A percentile compares a stretch with the other conserved stretches of the same genome.
Evolutionary conservation across 352 stramenopile genomes (phyloP).

Genomic region (Thalassiosira oceanica): DNA sequence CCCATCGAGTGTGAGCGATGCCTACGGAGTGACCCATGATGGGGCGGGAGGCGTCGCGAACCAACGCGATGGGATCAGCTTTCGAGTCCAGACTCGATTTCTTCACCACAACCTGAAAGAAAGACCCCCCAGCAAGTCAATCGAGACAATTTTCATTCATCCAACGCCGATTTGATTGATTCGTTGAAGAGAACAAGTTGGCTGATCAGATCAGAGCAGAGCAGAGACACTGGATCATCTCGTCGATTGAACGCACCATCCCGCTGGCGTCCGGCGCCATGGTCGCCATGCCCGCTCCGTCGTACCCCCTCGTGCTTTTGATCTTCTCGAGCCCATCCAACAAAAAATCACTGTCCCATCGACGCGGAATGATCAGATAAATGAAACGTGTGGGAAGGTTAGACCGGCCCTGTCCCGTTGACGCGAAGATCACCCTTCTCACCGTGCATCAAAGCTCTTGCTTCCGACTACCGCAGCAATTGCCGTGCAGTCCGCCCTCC

Average conservation of each 20-base stretch:
- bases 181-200: background rate
- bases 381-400: background rate
- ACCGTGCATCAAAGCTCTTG: constrained; percentile 38
- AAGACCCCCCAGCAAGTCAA: background rate
- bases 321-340: constrained; percentile 78
- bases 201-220: background rate
- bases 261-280: constrained; percentile 66
- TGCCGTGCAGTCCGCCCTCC: constrained; percentile 31
- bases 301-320: constrained; percentile 92
- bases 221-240: background rate
- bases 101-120: constrained; percentile 86
- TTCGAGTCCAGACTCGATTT: constrained; percentile 83
- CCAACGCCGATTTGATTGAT: background rate
- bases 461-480: constrained; percentile 48
- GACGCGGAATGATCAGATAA: background rate
- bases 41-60: constrained; percentile 37
- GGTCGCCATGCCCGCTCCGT: constrained; percentile 93
- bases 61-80: constrained; percentile 76
- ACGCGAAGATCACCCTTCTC: constrained; percentile 8
- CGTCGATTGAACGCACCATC: background rate
- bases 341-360: constrained; percentile 47
- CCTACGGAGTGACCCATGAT: constrained; percentile 85
- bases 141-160: background rate
- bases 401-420: background rate
- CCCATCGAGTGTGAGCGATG: constrained; percentile 96